These are phyloP conservation scores for Aspergillus viridinutans DNA, from an alignment of 2,329 filamentous ascomycete species.

Conservation along the genomic window DNA sequence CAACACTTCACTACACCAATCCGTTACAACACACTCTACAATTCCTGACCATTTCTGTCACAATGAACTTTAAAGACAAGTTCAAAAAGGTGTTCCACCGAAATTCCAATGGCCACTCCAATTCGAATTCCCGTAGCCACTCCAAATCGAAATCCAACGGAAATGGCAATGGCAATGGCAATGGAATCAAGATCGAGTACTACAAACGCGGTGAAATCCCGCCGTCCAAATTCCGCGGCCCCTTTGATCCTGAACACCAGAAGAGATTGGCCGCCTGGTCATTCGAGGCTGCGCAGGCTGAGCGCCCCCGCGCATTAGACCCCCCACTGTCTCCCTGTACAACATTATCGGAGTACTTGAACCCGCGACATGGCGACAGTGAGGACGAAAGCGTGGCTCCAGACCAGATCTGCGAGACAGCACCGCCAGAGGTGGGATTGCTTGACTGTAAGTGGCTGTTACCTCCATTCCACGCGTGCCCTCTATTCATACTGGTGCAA, in stretches of 20 bases:
- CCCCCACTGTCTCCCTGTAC: constrained; percentile 37
- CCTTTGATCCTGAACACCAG: constrained; percentile 44
- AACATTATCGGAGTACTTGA: constrained; percentile 22
- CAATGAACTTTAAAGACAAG: constrained; percentile 37
- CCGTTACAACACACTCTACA: not conserved
- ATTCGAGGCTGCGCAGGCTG: constrained; percentile 34
- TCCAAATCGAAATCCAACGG: constrained; percentile 13
- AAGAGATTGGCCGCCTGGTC: constrained; percentile 43
- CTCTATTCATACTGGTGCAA: not conserved
- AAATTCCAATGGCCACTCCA: constrained; percentile 14
- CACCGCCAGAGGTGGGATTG: constrained; percentile 10
- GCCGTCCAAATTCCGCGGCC: constrained; percentile 46
- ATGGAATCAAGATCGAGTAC: constrained; percentile 44
- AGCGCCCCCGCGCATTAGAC: constrained; percentile 33
- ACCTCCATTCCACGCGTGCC: not conserved
- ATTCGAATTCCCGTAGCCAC: constrained; percentile 17
- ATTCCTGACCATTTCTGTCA: constrained; percentile 3
- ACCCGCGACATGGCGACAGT: constrained; percentile 19
- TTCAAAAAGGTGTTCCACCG: constrained; percentile 35
- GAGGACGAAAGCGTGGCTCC: constrained; percentile 14
- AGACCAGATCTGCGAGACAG: constrained; percentile 11
- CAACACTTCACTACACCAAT: not conserved
- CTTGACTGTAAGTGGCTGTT: constrained; percentile 16
- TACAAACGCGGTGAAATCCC: constrained; percentile 47
- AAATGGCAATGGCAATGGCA: constrained; percentile 18